These are phyloP conservation scores for Diplocarpon mali DNA, from an alignment of 2,329 filamentous ascomycete genomes.

Conservation along the genomic window DNA sequence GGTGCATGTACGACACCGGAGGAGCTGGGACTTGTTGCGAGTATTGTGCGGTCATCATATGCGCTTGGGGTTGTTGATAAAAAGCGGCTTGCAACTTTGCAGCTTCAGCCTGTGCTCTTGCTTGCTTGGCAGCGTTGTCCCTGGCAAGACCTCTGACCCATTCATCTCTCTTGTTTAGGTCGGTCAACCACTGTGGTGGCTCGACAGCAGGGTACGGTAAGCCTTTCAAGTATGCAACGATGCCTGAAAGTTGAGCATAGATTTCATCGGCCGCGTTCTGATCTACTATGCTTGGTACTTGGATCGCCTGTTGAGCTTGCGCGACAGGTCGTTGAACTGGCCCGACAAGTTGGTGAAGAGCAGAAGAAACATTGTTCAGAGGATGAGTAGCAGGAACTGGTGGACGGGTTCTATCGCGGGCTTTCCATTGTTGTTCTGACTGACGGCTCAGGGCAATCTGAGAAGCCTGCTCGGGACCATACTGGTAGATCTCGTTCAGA, in stretches of 20 bases:
- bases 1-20: constrained; percentile 3
- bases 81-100: constrained; percentile 22
- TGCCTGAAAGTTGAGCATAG: constrained; percentile 16
- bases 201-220: constrained; percentile 39
- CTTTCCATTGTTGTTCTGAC: constrained; percentile 10
- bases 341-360: constrained; percentile 13
- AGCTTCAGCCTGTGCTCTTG: constrained; percentile 26
- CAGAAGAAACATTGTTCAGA: constrained; percentile 8
- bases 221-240: constrained; percentile 31
- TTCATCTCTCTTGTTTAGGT: constrained; percentile 36
- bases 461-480: constrained; percentile 21
- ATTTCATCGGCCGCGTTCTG: background rate
- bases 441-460: constrained; percentile 16
- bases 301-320: background rate
- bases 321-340: constrained; percentile 1
- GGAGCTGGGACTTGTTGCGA: constrained; percentile 8
- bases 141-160: constrained; percentile 40
- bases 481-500: constrained; percentile 23
- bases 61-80: constrained; percentile 13
- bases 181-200: constrained; percentile 41
- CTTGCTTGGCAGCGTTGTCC: constrained; percentile 30
- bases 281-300: background rate
- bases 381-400: background rate
- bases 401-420: constrained; percentile 2
- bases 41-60: background rate